A percentile compares a stretch with the other conserved stretches of the same genome.
Evolutionary conservation across 1,139 yeast genomes (phyloP).

Genomic region (Candida dubliniensis): DNA sequence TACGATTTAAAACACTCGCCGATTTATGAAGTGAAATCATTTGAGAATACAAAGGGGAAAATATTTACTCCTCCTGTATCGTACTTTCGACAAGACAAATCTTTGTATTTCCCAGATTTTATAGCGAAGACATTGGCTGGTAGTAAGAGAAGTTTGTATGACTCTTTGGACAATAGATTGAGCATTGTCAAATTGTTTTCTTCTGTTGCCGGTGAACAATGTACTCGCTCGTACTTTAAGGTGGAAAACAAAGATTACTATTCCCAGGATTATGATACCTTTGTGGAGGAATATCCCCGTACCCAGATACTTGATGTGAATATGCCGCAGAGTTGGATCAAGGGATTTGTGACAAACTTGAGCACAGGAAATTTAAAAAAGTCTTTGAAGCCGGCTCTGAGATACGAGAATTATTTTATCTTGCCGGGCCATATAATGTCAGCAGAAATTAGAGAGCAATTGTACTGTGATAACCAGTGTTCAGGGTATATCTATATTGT

Average conservation of each 20-base stretch:
- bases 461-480: slow-evolving; percentile 71
- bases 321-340: slow-evolving; percentile 69
- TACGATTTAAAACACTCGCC: slow-evolving; percentile 85
- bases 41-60: slow-evolving; percentile 79
- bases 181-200: slow-evolving; percentile 66
- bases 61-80: slow-evolving; percentile 78
- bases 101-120: slow-evolving; percentile 86
- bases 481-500: slow-evolving; percentile 83
- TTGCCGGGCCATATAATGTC: slow-evolving; percentile 64
- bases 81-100: slow-evolving; percentile 70
- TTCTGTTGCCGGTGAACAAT: slow-evolving; percentile 70
- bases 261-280: slow-evolving; percentile 28
- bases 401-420: slow-evolving; percentile 62
- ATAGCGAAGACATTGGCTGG: slow-evolving; percentile 55
- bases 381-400: slow-evolving; percentile 33
- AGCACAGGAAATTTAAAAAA: slow-evolving; percentile 48
- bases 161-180: slow-evolving; percentile 47
- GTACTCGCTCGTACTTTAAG: slow-evolving; percentile 61
- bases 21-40: slow-evolving; percentile 78
- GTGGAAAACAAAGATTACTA: slow-evolving; percentile 38
- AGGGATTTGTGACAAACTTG: slow-evolving; percentile 60
- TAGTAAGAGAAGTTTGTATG: slow-evolving; percentile 35
- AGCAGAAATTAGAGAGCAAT: slow-evolving; percentile 55
- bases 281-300: slow-evolving; percentile 42
- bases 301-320: slow-evolving; percentile 74